These are phyloP conservation scores for Mortierella sp. DNA, from an alignment of 371 early-diverging fungal genomes.

Conservation along the genomic window DNA sequence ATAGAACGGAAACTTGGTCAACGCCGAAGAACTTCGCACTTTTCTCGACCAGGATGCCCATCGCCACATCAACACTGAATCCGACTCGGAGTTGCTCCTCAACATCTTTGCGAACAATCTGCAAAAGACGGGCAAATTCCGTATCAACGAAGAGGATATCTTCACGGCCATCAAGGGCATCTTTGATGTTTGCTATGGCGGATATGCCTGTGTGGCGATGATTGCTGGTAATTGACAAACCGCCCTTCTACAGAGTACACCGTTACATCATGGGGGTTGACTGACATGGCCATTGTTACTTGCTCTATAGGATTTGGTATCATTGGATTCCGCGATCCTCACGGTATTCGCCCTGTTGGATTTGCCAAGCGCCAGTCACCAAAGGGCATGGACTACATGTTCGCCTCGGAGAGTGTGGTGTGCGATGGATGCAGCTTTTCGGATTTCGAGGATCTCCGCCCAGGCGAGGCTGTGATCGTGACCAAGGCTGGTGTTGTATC, in stretches of 20 bases:
- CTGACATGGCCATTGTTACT: no score
- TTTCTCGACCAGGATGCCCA: constrained; percentile 94
- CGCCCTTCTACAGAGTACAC: no score
- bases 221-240: constrained; percentile 79
- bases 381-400: constrained; percentile 90
- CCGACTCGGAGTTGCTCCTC: constrained; percentile 95
- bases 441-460: constrained; percentile 87
- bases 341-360: constrained; percentile 95
- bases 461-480: constrained; percentile 94
- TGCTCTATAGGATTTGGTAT: constrained; percentile 74
- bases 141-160: constrained; percentile 97
- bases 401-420: constrained; percentile 95
- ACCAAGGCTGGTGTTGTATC: constrained; percentile 71
- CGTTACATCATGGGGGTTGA: no score
- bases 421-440: constrained; percentile 91
- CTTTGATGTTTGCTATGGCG: constrained; percentile 87
- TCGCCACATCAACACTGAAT: constrained; percentile 98
- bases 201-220: constrained; percentile 95
- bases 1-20: constrained; percentile 97
- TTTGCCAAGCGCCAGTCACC: constrained; percentile 80
- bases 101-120: constrained; percentile 95
- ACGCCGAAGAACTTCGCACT: constrained; percentile 85
- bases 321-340: constrained; percentile 93
- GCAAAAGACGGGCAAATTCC: constrained; percentile 93
- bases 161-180: constrained; percentile 90